Evolutionary conservation across 257 asterid species (phyloP).

Genomic region (Plectranthus barbatus): DNA sequence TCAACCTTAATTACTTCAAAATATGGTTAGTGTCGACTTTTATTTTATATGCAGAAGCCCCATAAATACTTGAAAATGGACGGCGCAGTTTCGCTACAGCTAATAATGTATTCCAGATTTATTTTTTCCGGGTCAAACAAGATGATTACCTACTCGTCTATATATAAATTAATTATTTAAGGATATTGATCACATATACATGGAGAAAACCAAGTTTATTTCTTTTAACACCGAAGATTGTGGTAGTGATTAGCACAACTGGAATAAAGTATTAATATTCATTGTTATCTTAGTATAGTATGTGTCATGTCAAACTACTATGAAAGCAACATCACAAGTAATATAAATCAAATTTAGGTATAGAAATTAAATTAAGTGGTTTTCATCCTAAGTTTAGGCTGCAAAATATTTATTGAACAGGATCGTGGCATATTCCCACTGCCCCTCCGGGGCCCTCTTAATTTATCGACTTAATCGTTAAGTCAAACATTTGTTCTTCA

Average conservation of each 20-base stretch:
- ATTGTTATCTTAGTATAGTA: slow-evolving; percentile 2
- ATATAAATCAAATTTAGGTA: background rate
- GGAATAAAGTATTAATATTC: background rate
- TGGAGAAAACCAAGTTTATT: background rate
- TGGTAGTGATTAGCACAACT: slow-evolving; percentile 1
- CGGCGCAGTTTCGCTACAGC: slow-evolving; percentile 9
- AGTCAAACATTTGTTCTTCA: slow-evolving; percentile 16
- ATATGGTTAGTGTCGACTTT: background rate
- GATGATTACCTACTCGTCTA: background rate
- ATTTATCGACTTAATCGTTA: background rate
- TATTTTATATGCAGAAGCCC: background rate
- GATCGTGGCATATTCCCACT: slow-evolving; percentile 19
- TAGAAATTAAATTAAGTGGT: background rate
- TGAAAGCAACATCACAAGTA: slow-evolving; percentile 11
- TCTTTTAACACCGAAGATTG: background rate
- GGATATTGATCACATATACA: background rate
- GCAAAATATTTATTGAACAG: too few species aligned
- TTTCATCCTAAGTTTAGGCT: too few species aligned
- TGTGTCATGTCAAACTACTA: slow-evolving; percentile 13
- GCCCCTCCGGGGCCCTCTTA: background rate
- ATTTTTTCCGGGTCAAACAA: background rate
- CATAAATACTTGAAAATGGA: background rate
- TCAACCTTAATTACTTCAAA: too few species aligned
- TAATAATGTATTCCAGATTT: background rate
- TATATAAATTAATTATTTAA: background rate